Evolutionary conservation across 2,329 filamentous ascomycete species (phyloP).

Genomic region (Fusarium sororula): DNA sequence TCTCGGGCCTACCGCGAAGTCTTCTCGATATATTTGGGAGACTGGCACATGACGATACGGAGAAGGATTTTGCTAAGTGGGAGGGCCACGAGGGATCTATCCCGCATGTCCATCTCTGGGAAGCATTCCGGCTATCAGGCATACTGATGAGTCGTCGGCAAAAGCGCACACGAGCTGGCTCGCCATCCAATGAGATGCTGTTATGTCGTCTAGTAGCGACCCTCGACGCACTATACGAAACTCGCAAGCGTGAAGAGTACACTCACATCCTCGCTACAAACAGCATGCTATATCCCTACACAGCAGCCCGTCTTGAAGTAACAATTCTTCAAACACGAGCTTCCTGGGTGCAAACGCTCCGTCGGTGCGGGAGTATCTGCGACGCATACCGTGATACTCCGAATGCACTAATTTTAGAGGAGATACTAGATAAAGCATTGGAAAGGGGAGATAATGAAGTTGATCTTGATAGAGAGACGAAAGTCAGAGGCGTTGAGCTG

Average conservation of each 20-base stretch:
- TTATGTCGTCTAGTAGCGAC: conserved; percentile 38
- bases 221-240: conserved; percentile 38
- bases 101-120: conserved; percentile 44
- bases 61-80: conserved; percentile 35
- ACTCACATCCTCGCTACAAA: conserved; percentile 36
- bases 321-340: conserved; percentile 17
- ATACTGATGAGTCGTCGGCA: conserved; percentile 35
- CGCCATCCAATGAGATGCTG: conserved; percentile 19
- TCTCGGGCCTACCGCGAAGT: conserved; percentile 41
- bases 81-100: conserved; percentile 39
- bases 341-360: conserved; percentile 25
- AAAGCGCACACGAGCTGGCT: neutral
- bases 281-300: conserved; percentile 41
- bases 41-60: conserved; percentile 20
- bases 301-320: conserved; percentile 41
- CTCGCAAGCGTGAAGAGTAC: conserved; percentile 9
- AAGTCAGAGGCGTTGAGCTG: conserved; percentile 18
- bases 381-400: conserved; percentile 19
- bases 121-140: conserved; percentile 40
- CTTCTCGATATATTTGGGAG: conserved; percentile 41
- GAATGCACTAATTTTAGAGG: conserved; percentile 14
- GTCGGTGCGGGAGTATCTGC: neutral
- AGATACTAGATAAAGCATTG: conserved; percentile 28
- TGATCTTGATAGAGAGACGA: conserved; percentile 27
- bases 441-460: conserved; percentile 11